Evolutionary conservation across 192 early-diverging fungal species (phyloP), one percentile per base, ranked within the genome.

Genomic region (Chytriomyces hyalinus): DNA sequence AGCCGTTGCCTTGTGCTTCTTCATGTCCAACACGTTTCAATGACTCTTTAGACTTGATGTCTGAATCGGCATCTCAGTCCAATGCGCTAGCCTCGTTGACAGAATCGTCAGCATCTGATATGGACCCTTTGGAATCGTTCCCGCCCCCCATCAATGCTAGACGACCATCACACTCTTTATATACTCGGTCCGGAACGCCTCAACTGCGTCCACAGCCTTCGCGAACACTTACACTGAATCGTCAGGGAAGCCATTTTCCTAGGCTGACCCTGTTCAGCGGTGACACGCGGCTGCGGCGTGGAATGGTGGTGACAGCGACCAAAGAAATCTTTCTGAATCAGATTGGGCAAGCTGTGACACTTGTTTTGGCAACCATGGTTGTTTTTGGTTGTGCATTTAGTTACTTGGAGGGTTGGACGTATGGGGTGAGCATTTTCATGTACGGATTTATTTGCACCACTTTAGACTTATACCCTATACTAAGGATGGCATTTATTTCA

Each of bases 401-500:
- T 3, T 72, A 28, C 26, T 69, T 88, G 6, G 87, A 88, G 67
- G 79, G 64, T 2, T 88, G 87, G 87, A 26, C 49, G 3, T 79
- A 77, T 70, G 28, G 78, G 49, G 69, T 70, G 57, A 10, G 50
- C 13, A 59, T 0, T 36, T 36, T 36, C 36, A 36, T 36, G 4
- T 36, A 36, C 36, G 36, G 36, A 36, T 36, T 36, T 36, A 36
- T 36, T 36, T 36, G 36, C 36, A 36, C 36, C 36, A 36, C 36
- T 36, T 36, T 36, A 4, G 36, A 36, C 36, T 36, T 36, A 36
- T 36, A 36, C 36, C 36, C 1, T 20, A 57, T 57, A 13, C 53
- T 1, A 20, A 60, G 53, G 87, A 88, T 57, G 84, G 85, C 10
- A 11, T 88, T 28, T 88, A 88, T 65, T 88, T 88, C 49, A 70